A percentile compares a stretch with the other conserved stretches of the same genome.
These are phyloP conservation scores for Bipolaris oryzae DNA, from an alignment of 2,329 filamentous ascomycete species.

Conservation along the genomic window DNA sequence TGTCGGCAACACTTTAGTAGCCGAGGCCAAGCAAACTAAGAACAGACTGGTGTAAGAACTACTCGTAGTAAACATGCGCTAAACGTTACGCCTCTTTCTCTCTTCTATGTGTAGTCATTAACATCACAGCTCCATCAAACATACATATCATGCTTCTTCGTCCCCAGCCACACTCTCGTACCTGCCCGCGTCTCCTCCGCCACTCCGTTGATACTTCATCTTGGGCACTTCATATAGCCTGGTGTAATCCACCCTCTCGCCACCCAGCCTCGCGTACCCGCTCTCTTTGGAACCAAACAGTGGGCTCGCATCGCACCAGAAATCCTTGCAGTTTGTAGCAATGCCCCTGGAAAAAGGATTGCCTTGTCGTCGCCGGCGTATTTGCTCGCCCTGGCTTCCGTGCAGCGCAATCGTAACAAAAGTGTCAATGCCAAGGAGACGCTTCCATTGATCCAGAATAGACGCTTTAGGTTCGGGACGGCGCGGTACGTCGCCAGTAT, in stretches of 20 bases:
- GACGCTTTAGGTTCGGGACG: slow-evolving; percentile 64
- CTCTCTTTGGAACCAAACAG: slow-evolving; percentile 76
- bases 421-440: slow-evolving; percentile 86
- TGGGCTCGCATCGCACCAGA: slow-evolving; percentile 90
- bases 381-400: slow-evolving; percentile 62
- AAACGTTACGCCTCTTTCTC: neutral
- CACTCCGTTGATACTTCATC: slow-evolving; percentile 61
- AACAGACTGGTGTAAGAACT: neutral
- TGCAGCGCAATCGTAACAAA: slow-evolving; percentile 90
- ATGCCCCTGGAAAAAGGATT: slow-evolving; percentile 89
- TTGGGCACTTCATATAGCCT: slow-evolving; percentile 86
- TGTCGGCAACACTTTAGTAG: slow-evolving; percentile 14
- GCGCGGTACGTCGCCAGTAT: slow-evolving; percentile 48
- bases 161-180: slow-evolving; percentile 65
- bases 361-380: slow-evolving; percentile 53
- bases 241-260: slow-evolving; percentile 83
- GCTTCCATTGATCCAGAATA: slow-evolving; percentile 78
- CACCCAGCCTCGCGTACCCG: slow-evolving; percentile 77
- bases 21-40: slow-evolving; percentile 1
- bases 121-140: slow-evolving; percentile 3
- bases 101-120: slow-evolving; percentile 9
- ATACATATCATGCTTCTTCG: slow-evolving; percentile 31
- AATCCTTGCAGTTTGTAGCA: slow-evolving; percentile 90
- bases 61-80: neutral
- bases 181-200: slow-evolving; percentile 44